Percentiles rank a stretch among this genome's conserved stretches.
Evolutionary conservation across 1,284 basidiomycete genomes (phyloP).

Genomic region (Ceratobasidium theobromae): DNA sequence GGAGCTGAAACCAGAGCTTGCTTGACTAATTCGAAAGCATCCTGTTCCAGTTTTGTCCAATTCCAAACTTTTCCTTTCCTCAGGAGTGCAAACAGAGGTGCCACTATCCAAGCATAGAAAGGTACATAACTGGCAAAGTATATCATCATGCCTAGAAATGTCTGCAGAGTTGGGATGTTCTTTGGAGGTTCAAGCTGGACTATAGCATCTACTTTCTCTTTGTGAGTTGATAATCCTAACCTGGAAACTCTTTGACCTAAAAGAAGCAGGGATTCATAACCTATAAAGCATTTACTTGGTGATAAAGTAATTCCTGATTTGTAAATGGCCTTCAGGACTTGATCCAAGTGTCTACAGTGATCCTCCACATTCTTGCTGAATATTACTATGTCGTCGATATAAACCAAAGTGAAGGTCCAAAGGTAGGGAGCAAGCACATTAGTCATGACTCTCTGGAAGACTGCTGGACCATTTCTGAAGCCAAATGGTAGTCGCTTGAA

Average conservation of each 20-base stretch:
- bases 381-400: slow-evolving; percentile 50
- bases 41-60: slow-evolving; percentile 23
- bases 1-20: slow-evolving; percentile 21
- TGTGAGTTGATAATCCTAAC: slow-evolving; percentile 42
- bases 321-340: slow-evolving; percentile 42
- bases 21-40: slow-evolving; percentile 29
- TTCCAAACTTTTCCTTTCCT: slow-evolving; percentile 24
- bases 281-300: slow-evolving; percentile 44
- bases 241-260: slow-evolving; percentile 46
- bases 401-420: slow-evolving; percentile 51
- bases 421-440: slow-evolving; percentile 45
- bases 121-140: slow-evolving; percentile 41
- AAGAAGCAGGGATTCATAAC: slow-evolving; percentile 43
- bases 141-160: slow-evolving; percentile 45
- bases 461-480: slow-evolving; percentile 45
- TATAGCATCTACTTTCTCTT: slow-evolving; percentile 43
- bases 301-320: slow-evolving; percentile 44
- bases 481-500: slow-evolving; percentile 50
- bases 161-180: slow-evolving; percentile 40
- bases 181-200: slow-evolving; percentile 38
- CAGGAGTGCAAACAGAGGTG: slow-evolving; percentile 25
- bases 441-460: slow-evolving; percentile 49
- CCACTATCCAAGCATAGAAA: slow-evolving; percentile 42
- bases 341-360: slow-evolving; percentile 43
- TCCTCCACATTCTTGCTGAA: slow-evolving; percentile 44